These are phyloP conservation scores for Eudorina sp. DNA, from an alignment of 139 green algal genomes.

Conservation along the genomic window DNA sequence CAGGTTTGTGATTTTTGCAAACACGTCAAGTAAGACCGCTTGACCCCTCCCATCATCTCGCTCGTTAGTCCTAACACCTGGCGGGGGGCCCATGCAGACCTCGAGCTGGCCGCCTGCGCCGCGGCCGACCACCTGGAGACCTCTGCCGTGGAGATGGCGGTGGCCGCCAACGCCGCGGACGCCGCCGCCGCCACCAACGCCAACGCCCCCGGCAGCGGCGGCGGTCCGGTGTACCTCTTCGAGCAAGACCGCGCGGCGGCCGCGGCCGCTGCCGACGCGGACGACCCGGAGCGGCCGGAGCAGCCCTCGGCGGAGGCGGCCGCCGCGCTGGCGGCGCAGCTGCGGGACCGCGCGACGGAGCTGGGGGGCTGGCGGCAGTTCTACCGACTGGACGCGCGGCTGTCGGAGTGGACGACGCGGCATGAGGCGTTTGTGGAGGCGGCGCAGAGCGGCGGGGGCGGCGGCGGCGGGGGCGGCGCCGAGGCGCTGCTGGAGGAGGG, in stretches of 20 bases:
- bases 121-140: background rate
- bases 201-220: too few relatives aligned
- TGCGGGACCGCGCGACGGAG: conserved; percentile 30
- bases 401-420: conserved; percentile 9
- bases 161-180: background rate
- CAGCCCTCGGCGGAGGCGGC: background rate
- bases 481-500: conserved; percentile 20
- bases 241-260: background rate
- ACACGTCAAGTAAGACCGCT: too few relatives aligned
- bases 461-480: background rate
- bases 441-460: background rate
- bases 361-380: conserved; percentile 33
- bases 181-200: too few relatives aligned
- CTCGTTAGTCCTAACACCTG: too few relatives aligned
- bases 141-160: background rate
- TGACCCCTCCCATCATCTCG: too few relatives aligned
- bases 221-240: too few relatives aligned
- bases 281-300: background rate
- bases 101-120: background rate
- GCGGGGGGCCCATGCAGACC: background rate
- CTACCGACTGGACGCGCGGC: conserved; percentile 13
- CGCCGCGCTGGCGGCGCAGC: background rate
- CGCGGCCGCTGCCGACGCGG: background rate
- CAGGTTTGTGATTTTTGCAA: too few relatives aligned
- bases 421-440: conserved; percentile 16